Conservation (phyloP, 805 yeast genomes). For the Nadsonia fulvescens region DNA sequence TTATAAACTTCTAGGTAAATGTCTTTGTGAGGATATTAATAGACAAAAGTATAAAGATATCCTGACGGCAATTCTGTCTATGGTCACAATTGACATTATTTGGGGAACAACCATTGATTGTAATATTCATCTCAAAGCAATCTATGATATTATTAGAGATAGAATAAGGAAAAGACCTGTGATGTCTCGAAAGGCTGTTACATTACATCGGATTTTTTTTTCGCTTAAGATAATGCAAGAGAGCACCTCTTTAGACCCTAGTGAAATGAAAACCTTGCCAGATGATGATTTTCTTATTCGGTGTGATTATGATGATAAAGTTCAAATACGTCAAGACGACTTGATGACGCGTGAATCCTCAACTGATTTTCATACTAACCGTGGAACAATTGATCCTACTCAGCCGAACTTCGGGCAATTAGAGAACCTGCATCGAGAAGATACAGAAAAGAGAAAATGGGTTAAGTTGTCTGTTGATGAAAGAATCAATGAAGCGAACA, state of each 20-base stretch:
- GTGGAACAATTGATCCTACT: too few relatives aligned
- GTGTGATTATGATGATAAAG: too few relatives aligned
- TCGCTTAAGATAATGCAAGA: conserved; percentile 62
- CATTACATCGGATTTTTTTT: conserved; percentile 62
- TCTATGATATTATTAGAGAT: conserved; percentile 55
- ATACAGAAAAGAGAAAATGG: too few relatives aligned
- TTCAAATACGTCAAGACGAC: too few relatives aligned
- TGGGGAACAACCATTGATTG: conserved; percentile 88
- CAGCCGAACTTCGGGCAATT: too few relatives aligned
- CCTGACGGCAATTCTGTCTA: conserved; percentile 62
- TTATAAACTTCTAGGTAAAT: conserved; percentile 40
- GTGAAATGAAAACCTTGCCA: conserved; percentile 4
- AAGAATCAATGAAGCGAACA: too few relatives aligned
- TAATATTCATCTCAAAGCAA: conserved; percentile 51
- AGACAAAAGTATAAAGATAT: conserved; percentile 68
- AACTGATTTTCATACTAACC: too few relatives aligned
- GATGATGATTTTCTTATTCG: too few relatives aligned
- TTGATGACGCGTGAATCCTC: too few relatives aligned
- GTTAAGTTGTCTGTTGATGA: too few relatives aligned
- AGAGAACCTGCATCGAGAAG: too few relatives aligned
- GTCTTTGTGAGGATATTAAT: conserved; percentile 31
- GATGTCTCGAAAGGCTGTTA: conserved; percentile 56
- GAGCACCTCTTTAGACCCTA: conserved; percentile 33
- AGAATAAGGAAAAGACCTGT: conserved; percentile 49
- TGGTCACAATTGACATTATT: conserved; percentile 76